A percentile compares a stretch with the other conserved stretches of the same genome.
These are phyloP conservation scores for Mycena belliarum DNA, from an alignment of 768 basidiomycete species.

Conservation along the genomic window DNA sequence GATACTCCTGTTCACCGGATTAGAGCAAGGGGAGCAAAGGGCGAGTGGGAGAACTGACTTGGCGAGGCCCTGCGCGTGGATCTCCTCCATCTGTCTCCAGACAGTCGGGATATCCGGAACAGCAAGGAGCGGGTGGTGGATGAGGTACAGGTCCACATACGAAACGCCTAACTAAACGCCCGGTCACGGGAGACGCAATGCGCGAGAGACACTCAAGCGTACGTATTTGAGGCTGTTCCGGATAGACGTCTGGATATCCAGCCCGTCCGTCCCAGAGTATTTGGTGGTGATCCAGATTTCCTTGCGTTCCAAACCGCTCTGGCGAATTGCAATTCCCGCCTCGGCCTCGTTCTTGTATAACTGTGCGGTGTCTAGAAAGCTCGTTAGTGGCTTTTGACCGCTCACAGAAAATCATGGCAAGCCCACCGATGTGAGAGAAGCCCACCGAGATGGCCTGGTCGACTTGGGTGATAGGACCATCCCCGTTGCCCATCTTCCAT, in stretches of 20 bases:
- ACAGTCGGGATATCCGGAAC: conserved; percentile 58
- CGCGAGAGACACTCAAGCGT: conserved; percentile 14
- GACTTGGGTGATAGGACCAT: conserved; percentile 51
- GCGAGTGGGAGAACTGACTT: conserved; percentile 42
- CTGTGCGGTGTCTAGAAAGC: conserved; percentile 56
- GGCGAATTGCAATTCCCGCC: conserved; percentile 52
- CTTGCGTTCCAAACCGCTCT: conserved; percentile 56
- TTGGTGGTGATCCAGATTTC: conserved; percentile 71
- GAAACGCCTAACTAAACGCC: conserved; percentile 55
- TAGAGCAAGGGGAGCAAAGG: background rate
- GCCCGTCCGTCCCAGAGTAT: conserved; percentile 51
- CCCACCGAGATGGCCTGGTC: conserved; percentile 63
- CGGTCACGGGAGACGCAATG: background rate
- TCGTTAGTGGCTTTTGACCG: background rate
- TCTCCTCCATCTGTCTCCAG: conserved; percentile 65
- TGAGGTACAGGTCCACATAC: conserved; percentile 73
- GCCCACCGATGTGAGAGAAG: conserved; percentile 62
- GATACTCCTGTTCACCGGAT: conserved; percentile 50
- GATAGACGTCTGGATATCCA: conserved; percentile 57
- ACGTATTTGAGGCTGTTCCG: conserved; percentile 58
- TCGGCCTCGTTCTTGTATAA: conserved; percentile 61
- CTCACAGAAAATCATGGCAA: too few species aligned
- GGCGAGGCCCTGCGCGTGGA: conserved; percentile 56
- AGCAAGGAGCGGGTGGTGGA: conserved; percentile 58
- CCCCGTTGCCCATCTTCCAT: conserved; percentile 63